Conservation (phyloP, 257 asterid species). For the Solanum bulbocastanum region DNA sequence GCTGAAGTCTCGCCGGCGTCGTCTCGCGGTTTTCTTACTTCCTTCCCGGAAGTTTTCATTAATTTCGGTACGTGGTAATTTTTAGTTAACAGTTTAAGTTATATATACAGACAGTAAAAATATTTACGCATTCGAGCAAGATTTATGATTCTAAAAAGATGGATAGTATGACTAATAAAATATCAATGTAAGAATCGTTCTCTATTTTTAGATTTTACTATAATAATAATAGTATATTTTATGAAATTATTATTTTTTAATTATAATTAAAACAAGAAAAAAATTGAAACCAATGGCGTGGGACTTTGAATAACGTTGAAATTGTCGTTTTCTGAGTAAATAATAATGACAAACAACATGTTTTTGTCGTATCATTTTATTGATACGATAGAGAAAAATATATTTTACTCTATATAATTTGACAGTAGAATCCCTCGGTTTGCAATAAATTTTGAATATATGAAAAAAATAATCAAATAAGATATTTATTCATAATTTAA, state of each 20-base stretch:
- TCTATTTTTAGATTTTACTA: too few species aligned
- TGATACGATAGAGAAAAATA: neutral
- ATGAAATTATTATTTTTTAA: too few species aligned
- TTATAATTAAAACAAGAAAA: too few species aligned
- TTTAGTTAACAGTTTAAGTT: neutral
- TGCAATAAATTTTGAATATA: too few species aligned
- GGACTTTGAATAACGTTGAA: neutral
- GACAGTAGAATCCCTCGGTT: neutral
- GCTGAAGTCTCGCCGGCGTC: constrained; percentile 93
- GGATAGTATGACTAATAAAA: neutral
- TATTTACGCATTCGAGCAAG: neutral
- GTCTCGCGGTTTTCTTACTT: constrained; percentile 74
- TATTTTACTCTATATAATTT: neutral
- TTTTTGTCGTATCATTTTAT: neutral
- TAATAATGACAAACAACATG: neutral
- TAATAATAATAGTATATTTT: too few species aligned
- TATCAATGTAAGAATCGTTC: too few species aligned
- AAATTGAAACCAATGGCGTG: neutral
- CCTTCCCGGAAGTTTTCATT: constrained; percentile 92
- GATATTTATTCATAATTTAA: too few species aligned
- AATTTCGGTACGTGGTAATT: constrained; percentile 39
- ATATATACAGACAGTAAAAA: neutral
- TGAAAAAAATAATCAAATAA: too few species aligned
- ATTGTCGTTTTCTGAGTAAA: neutral
- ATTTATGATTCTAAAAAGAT: neutral